Base-by-base conservation (phyloP, 805 yeast species). In the Yamadazyma sp. region DNA sequence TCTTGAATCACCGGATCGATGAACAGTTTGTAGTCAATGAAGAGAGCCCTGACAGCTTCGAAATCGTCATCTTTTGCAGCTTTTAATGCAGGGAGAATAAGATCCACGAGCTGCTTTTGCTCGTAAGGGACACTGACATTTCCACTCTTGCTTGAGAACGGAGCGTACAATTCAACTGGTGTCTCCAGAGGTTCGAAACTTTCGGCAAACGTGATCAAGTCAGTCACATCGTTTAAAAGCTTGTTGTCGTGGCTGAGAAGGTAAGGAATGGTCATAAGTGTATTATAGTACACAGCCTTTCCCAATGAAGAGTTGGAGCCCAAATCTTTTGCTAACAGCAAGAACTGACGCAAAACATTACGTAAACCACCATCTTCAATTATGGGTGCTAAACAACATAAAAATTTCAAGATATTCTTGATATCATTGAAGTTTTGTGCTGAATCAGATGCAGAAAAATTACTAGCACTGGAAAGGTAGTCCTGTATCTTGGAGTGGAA, bases 391-490 rank as follows among this genome's bases (percentile, higher is more conserved):
- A 89, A 62, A 3, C 82, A 59, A 0, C 88, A 78, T 46, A 87
- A 63, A 46, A 89, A 80, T 52, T 96, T 77, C 42, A 87, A 52
- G 11, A 81, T 61, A 9, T 84, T 68, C 59, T 91, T 90, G 45
- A 86, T 56, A 46, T 78, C 77, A 44, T 82, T 82, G 78, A 87
- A 84, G 13, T 71, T 62, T 11, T 89, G 89, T 18, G 72, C 70
- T 28, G 65, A 67, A 3, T 30, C 33, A 3, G 19, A 15, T 6
- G 20, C 31, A 4, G 17, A n/a, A n/a, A n/a, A n/a, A 19, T 28
- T 31, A 9, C 12, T 10, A 12, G 27, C 33, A 13, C 18, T 12
- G 19, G 75, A 71, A 34, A 87, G 57, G 29, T 79, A 66, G 14
- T 63, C 69, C 50, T 84, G 85, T 12, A 82, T 66, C 51, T 77